Base-by-base conservation (phyloP, 164 flowering plant genomes). In the Kingdonia uniflora region DNA sequence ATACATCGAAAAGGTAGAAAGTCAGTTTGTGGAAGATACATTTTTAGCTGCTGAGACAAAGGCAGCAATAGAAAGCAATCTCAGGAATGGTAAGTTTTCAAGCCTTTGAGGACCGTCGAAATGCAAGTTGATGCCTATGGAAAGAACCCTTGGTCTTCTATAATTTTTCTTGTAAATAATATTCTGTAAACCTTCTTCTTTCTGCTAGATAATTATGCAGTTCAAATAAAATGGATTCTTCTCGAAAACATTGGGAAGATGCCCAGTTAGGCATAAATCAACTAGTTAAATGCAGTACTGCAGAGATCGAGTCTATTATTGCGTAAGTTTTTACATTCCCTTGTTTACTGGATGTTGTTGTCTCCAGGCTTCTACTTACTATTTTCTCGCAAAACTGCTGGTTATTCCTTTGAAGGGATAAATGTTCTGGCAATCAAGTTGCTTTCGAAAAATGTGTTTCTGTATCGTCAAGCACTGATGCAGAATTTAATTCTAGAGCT, bases 211-310 rank as follows among this genome's bases (percentile, higher is more conserved):
- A n/a, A n/a, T n/a, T 12, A 46, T 66, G 68, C 81, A 87, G 96
- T 72, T 61, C 78, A 49, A 59, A 60, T 21, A 72, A 44, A 62
- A 78, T 81, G 58, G 72, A 54, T 35, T 29, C 59, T 38, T 81
- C 79, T 6, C 62, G 58, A 55, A 49, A 70, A 49, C 78, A 73
- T 38, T 81, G 83, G 88, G 75, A 71, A 49, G 66, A 59, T 60
- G 69, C 74, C 2, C 57, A 65, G 51, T 55, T 62, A 46, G 59
- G 63, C 20, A 49, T 81, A 20, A 61, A 55, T 11, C 49, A 25
- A 37, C 65, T 80, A 40, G 64, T 70, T 37, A 56, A 64, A 12
- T 60, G 41, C 29, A 55, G 68, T 50, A 37, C 63, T 46, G 29
- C 60, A 44, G 68, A 72, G 50, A 74, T 76, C 22, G 69, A 69